Evolutionary conservation across 1,284 basidiomycete genomes (phyloP).

Genomic region (Stygiomarasmius scandens): DNA sequence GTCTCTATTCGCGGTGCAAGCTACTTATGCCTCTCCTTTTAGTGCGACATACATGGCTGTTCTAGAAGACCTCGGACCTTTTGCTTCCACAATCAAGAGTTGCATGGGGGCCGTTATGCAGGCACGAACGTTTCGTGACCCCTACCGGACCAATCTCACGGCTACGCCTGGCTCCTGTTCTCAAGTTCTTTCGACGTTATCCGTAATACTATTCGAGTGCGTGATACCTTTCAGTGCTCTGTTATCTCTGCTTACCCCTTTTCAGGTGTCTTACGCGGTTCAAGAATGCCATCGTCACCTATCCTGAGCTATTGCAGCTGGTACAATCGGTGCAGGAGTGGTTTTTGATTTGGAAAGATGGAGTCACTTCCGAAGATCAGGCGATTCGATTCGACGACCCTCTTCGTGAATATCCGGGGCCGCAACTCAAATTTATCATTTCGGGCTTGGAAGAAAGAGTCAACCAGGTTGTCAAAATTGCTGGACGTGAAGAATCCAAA

Average conservation of each 20-base stretch:
- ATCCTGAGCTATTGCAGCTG: conserved; percentile 46
- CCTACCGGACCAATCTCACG: neutral
- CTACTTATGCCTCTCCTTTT: neutral
- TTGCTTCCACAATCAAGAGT: conserved; percentile 42
- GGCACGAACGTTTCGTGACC: conserved; percentile 45
- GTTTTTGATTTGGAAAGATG: conserved; percentile 50
- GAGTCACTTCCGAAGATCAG: conserved; percentile 39
- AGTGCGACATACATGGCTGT: conserved; percentile 59
- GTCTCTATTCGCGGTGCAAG: conserved; percentile 5
- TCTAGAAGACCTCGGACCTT: conserved; percentile 51
- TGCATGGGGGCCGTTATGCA: conserved; percentile 47
- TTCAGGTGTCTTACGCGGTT: conserved; percentile 61
- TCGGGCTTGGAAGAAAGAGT: neutral
- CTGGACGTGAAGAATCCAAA: conserved; percentile 11
- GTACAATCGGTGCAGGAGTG: conserved; percentile 46
- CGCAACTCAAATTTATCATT: conserved; percentile 9
- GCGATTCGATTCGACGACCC: conserved; percentile 40
- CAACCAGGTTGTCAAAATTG: neutral
- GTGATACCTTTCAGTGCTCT: conserved; percentile 21
- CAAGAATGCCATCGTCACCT: conserved; percentile 52
- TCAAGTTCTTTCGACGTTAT: conserved; percentile 51
- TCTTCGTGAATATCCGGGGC: conserved; percentile 36
- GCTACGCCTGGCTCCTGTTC: conserved; percentile 30
- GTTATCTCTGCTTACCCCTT: neutral
- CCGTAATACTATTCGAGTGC: conserved; percentile 56